Evolutionary conservation across 2,329 filamentous ascomycete species (phyloP).

Genomic region (Monilinia polystroma): DNA sequence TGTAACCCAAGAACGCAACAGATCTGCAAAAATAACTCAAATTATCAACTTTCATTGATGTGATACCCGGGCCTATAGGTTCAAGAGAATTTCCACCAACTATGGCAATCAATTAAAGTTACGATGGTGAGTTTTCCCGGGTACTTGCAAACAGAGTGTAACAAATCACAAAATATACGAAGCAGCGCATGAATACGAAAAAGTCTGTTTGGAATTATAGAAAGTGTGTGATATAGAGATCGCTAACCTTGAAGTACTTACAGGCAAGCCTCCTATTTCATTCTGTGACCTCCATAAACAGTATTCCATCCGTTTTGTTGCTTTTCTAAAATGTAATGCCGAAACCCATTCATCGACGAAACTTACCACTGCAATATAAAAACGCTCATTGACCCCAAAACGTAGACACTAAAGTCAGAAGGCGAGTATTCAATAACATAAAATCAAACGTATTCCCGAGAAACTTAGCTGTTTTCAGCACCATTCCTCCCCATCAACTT

Average conservation of each 20-base stretch:
- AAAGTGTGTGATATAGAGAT: conserved; percentile 32
- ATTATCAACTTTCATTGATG: not conserved
- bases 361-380: conserved; percentile 31
- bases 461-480: conserved; percentile 36
- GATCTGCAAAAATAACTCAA: not conserved
- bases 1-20: not conserved
- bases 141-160: conserved; percentile 1
- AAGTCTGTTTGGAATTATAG: conserved; percentile 18
- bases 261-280: conserved; percentile 29
- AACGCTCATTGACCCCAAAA: conserved; percentile 13
- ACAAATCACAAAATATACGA: conserved; percentile 12
- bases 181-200: conserved; percentile 8
- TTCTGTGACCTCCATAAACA: not conserved
- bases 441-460: conserved; percentile 29
- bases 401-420: conserved; percentile 33
- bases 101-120: conserved; percentile 3
- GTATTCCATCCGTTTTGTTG: conserved; percentile 5
- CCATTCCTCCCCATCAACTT: conserved; percentile 22
- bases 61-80: not conserved
- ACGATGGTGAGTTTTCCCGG: not conserved
- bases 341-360: conserved; percentile 14
- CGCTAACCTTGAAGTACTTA: conserved; percentile 40
- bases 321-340: conserved; percentile 15
- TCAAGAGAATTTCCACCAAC: conserved; percentile 13
- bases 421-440: conserved; percentile 27